Percentiles rank a stretch among this genome's conserved stretches.
These are phyloP conservation scores for Adansonia digitata DNA, from an alignment of 345 rosid species.

Conservation along the genomic window DNA sequence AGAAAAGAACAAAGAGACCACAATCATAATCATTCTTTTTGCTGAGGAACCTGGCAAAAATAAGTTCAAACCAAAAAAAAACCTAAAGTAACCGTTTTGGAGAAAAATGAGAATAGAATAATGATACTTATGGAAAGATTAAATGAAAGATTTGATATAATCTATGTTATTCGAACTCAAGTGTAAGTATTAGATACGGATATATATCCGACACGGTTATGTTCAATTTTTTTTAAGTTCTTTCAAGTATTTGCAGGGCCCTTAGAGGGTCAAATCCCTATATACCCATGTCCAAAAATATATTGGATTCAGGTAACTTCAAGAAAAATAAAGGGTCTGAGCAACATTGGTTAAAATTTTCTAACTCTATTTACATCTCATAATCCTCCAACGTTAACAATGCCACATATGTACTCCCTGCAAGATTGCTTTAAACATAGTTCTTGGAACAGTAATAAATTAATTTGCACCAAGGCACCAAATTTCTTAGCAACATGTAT, in stretches of 20 bases:
- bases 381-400: neutral
- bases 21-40: slow-evolving; percentile 88
- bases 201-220: too few relatives aligned
- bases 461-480: neutral
- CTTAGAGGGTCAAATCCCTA: too few relatives aligned
- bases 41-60: slow-evolving; percentile 84
- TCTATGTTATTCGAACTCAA: too few relatives aligned
- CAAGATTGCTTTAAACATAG: neutral
- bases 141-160: too few relatives aligned
- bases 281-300: too few relatives aligned
- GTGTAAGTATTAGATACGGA: too few relatives aligned
- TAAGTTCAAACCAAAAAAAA: neutral
- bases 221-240: too few relatives aligned
- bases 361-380: too few relatives aligned
- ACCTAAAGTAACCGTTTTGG: neutral
- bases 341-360: neutral
- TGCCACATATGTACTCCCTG: neutral
- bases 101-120: neutral
- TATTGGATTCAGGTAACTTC: too few relatives aligned
- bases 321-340: neutral
- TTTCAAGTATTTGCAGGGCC: too few relatives aligned
- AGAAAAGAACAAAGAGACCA: slow-evolving; percentile 84
- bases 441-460: neutral
- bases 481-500: neutral
- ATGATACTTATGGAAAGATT: neutral